Evolutionary conservation across 2,329 filamentous ascomycete genomes (phyloP).

Genomic region (Chrysosporium queenslandicum): DNA sequence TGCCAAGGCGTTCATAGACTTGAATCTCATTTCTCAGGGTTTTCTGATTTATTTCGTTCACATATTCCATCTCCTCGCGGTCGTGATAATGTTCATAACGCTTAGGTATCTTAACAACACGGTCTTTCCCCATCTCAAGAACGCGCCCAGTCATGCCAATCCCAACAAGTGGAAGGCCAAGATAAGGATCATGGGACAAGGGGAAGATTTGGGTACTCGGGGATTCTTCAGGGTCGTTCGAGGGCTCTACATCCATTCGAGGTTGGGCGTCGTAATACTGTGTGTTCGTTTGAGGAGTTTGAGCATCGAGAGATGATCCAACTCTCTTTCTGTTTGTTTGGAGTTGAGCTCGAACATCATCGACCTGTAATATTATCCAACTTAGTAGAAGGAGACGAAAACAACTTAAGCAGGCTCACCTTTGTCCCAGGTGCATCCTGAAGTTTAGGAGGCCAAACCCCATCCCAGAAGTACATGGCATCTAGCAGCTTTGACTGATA

Average conservation of each 20-base stretch:
- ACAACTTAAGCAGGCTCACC: constrained; percentile 10
- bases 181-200: constrained; percentile 15
- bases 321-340: constrained; percentile 8
- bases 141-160: constrained; percentile 16
- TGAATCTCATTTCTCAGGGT: constrained; percentile 15
- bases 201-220: constrained; percentile 4
- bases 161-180: constrained; percentile 12
- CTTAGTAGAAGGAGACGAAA: constrained; percentile 10
- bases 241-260: constrained; percentile 10
- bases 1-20: constrained; percentile 16
- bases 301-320: constrained; percentile 9
- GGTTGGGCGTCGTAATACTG: constrained; percentile 9
- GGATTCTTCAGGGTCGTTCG: constrained; percentile 9
- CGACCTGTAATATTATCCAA: background rate
- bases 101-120: constrained; percentile 16
- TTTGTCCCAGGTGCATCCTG: constrained; percentile 3
- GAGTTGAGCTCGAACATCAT: constrained; percentile 7
- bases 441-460: too few relatives aligned
- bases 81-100: constrained; percentile 5
- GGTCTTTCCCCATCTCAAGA: constrained; percentile 15
- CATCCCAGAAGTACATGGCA: too few relatives aligned
- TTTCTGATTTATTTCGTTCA: constrained; percentile 17
- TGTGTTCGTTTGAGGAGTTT: constrained; percentile 8
- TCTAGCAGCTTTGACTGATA: too few relatives aligned
- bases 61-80: constrained; percentile 12